Percentiles rank a stretch among this genome's conserved stretches.
phyloP scores from a whole-genome alignment of 2,329 filamentous ascomycete genomes.

The Aquanectria penicillioides region DNA sequence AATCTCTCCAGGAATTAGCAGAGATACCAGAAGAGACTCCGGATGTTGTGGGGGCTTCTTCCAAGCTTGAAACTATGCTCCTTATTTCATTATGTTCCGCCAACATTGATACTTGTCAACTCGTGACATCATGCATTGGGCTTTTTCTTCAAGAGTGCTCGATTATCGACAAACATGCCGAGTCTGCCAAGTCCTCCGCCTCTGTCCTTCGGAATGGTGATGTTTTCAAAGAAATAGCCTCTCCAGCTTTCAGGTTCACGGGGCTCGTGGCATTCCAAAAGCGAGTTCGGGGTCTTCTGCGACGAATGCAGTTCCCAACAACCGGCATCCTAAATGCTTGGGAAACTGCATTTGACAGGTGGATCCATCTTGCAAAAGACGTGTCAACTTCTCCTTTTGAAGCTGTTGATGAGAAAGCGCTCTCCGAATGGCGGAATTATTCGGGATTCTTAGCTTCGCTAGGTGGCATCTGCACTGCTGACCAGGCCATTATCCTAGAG shows the following conservation, averaged over 20 bases:
- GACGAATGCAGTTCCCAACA: conserved; percentile 70
- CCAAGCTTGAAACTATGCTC: conserved; percentile 70
- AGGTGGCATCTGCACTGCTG: conserved; percentile 72
- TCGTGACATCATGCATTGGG: conserved; percentile 70
- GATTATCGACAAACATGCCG: conserved; percentile 61
- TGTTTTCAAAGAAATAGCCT: conserved; percentile 70
- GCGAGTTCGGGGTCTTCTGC: conserved; percentile 67
- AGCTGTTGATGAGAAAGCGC: conserved; percentile 62
- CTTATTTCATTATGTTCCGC: conserved; percentile 72
- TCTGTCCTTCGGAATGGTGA: conserved; percentile 69
- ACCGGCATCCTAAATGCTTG: conserved; percentile 74
- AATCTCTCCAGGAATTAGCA: conserved; percentile 59
- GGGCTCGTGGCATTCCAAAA: conserved; percentile 77
- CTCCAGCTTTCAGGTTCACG: conserved; percentile 72
- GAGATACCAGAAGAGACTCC: conserved; percentile 64
- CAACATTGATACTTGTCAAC: conserved; percentile 72
- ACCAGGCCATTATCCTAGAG: conserved; percentile 65
- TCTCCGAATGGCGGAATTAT: conserved; percentile 75
- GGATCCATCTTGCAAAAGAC: conserved; percentile 72
- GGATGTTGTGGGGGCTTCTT: conserved; percentile 62
- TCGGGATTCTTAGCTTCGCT: conserved; percentile 75
- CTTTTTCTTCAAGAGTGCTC: conserved; percentile 71
- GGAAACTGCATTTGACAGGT: conserved; percentile 72
- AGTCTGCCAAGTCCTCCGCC: conserved; percentile 60
- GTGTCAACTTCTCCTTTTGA: conserved; percentile 65